Base-by-base conservation (phyloP, 116 monocot genomes). In the Zostera marina region DNA sequence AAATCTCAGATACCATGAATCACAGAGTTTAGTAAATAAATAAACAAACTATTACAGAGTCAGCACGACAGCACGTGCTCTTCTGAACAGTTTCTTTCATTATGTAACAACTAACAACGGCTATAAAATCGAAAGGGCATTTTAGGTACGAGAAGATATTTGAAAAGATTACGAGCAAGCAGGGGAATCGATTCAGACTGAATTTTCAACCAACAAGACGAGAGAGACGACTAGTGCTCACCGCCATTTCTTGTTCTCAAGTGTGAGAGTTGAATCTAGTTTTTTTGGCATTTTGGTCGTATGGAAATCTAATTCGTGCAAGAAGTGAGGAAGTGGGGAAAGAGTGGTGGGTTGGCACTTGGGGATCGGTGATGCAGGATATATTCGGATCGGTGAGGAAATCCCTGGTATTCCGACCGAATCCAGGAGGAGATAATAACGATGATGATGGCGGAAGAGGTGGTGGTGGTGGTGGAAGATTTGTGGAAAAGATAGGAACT, bases 371-470 rank as follows among this genome's bases (percentile, higher is more conserved):
- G 66, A 84, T 96, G 85, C 77, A 80, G 44, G 96, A 88, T 17
- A 59, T 96, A 55, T 78, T 96, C 63, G 85, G 88, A 69, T 96
- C 96, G 4, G 85, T 88, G 61, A 77, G 96, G 48, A 63, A 72
- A 47, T 96, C 96, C 21, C 42, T 88, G 25, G 68, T 68, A 38
- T 81, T 82, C 66, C 79, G 85, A 0, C 72, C 76, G 15, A 76
- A 58, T 61, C 45, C 74, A 44, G 55, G 58, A 14, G 60, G 61
- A 42, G 78, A 74, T 3, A 32, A 32, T 32, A 32, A 32, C 32
- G 52, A 53, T 42, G 62, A 42, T 15, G 63, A 11, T 3, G 14
- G 1, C 44, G 44, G 44, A 45, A 7, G 44, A 45, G 44, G 44
- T 45, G 44, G 44, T 45, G n/a, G n/a, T n/a, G 42, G 20, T 1